phyloP scores from a whole-genome alignment of 257 asterid species.

The Fraxinus americana region DNA sequence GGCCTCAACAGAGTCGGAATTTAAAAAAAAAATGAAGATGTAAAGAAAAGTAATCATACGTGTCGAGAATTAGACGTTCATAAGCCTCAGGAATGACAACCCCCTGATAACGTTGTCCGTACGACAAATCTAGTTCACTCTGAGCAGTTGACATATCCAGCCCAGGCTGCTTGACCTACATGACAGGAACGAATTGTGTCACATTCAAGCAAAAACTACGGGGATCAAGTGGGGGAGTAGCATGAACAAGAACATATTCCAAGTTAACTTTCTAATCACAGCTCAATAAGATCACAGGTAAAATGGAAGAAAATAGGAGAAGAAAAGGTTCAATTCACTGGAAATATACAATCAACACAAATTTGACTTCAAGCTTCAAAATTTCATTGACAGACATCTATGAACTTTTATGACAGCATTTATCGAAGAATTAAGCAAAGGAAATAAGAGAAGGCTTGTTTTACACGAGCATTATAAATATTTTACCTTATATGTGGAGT shows the following conservation, averaged over 20 bases:
- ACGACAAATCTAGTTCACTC: slow-evolving; percentile 94
- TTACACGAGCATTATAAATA: neutral
- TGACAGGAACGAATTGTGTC: slow-evolving; percentile 19
- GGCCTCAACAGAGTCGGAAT: neutral
- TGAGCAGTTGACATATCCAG: slow-evolving; percentile 88
- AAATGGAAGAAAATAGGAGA: neutral
- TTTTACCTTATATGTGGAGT: neutral
- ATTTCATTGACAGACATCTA: neutral
- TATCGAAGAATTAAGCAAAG: neutral
- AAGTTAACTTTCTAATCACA: neutral
- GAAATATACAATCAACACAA: neutral
- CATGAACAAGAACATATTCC: neutral
- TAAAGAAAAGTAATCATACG: slow-evolving; percentile 49
- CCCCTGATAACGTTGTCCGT: slow-evolving; percentile 78
- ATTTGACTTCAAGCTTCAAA: neutral
- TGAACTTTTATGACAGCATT: neutral
- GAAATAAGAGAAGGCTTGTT: neutral
- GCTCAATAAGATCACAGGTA: neutral
- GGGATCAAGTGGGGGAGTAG: neutral
- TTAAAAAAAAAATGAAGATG: neutral
- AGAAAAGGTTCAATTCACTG: neutral
- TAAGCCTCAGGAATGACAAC: slow-evolving; percentile 94
- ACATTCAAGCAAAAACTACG: neutral
- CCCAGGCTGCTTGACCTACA: slow-evolving; percentile 99
- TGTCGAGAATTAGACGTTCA: slow-evolving; percentile 96